Evolutionary conservation across 257 asterid species (phyloP).

Genomic region (Phtheirospermum japonicum): DNA sequence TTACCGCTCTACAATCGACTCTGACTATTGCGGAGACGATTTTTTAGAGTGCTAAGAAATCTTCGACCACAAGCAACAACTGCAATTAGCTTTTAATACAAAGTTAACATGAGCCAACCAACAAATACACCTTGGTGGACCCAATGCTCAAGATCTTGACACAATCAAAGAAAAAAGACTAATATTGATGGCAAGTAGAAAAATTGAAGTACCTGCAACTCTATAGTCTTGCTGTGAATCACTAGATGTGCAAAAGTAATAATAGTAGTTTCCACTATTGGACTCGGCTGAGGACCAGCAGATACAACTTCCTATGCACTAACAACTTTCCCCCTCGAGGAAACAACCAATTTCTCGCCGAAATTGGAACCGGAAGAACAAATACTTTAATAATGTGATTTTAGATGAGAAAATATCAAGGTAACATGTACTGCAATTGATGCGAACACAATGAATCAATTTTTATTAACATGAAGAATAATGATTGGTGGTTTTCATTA

Average conservation of each 20-base stretch:
- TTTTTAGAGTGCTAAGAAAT: no score
- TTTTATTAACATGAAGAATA: slow-evolving; percentile 15
- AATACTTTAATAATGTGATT: slow-evolving; percentile 12
- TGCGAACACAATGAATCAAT: slow-evolving; percentile 1
- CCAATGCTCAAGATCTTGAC: no score
- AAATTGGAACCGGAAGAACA: slow-evolving; percentile 70
- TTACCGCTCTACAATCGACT: no score
- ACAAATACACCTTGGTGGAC: no score
- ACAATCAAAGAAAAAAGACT: not conserved
- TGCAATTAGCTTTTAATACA: no score
- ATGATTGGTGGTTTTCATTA: slow-evolving; percentile 1
- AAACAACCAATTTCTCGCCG: slow-evolving; percentile 65
- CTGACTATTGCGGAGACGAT: no score
- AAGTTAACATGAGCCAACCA: not conserved
- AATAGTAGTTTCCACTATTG: slow-evolving; percentile 67
- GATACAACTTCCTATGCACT: slow-evolving; percentile 67
- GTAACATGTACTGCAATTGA: slow-evolving; percentile 12
- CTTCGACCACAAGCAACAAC: not conserved
- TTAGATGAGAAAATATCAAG: not conserved
- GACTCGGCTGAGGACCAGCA: slow-evolving; percentile 76
- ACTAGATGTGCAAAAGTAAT: slow-evolving; percentile 84
- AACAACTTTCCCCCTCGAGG: slow-evolving; percentile 56
- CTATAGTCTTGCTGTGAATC: slow-evolving; percentile 78
- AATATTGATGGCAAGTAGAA: slow-evolving; percentile 13
- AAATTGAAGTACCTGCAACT: slow-evolving; percentile 64